These are phyloP conservation scores for Trichosporon sp. DNA, from an alignment of 1,284 basidiomycete genomes.

Conservation along the genomic window DNA sequence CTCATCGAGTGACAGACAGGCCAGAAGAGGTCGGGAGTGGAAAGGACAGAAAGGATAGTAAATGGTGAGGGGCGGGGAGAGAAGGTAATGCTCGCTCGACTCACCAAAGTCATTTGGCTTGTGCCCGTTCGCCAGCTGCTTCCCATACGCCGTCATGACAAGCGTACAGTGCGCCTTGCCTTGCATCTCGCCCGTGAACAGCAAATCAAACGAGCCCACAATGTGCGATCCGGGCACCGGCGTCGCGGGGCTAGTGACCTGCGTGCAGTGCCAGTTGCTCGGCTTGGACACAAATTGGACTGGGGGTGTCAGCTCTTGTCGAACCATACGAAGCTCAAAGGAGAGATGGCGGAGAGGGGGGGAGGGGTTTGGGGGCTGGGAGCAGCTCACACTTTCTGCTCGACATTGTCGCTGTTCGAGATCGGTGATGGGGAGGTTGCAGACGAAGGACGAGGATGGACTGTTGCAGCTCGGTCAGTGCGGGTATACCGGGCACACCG, in stretches of 20 bases:
- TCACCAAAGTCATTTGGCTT: slow-evolving; percentile 18
- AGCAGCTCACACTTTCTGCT: not conserved
- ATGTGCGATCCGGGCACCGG: slow-evolving; percentile 16
- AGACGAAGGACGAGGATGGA: not conserved
- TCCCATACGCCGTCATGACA: slow-evolving; percentile 14
- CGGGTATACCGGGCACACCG: not conserved
- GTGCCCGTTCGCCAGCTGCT: slow-evolving; percentile 17
- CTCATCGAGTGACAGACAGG: too few species aligned
- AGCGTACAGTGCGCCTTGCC: slow-evolving; percentile 16
- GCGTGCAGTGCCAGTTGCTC: slow-evolving; percentile 17
- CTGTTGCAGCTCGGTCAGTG: not conserved
- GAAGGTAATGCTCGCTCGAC: not conserved
- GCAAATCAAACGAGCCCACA: slow-evolving; percentile 2
- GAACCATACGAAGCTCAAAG: too few species aligned
- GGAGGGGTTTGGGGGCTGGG: too few species aligned
- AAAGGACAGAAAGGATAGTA: not conserved
- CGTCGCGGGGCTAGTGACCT: slow-evolving; percentile 5
- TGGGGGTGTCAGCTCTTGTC: not conserved
- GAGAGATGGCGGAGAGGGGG: too few species aligned
- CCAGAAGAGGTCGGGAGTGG: too few species aligned
- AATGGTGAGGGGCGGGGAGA: not conserved
- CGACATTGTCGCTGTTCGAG: not conserved
- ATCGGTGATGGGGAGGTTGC: too few species aligned
- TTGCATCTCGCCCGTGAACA: slow-evolving; percentile 10
- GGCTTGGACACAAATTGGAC: slow-evolving; percentile 11